These are phyloP conservation scores for Suhomyces wounanorum DNA, from an alignment of 1,139 yeast genomes.

Conservation along the genomic window DNA sequence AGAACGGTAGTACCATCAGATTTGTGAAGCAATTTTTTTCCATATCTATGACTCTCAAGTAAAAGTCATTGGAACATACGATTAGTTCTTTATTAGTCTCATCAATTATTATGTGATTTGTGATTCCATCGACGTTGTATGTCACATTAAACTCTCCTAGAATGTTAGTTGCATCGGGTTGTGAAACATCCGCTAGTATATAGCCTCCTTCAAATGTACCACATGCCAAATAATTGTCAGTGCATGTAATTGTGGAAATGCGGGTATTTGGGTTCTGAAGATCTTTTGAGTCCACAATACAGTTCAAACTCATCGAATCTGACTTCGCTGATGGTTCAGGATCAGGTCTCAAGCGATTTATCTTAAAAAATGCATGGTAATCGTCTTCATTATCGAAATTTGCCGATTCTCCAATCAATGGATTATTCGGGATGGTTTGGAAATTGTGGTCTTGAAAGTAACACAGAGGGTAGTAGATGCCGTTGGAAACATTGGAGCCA, in stretches of 20 bases:
- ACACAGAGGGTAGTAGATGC: slow-evolving; percentile 45
- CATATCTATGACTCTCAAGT: slow-evolving; percentile 44
- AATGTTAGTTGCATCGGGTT: slow-evolving; percentile 25
- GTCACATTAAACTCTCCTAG: slow-evolving; percentile 46
- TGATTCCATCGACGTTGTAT: slow-evolving; percentile 50
- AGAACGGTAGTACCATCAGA: slow-evolving; percentile 38
- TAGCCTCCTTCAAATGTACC: slow-evolving; percentile 62
- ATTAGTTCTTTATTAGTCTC: slow-evolving; percentile 27
- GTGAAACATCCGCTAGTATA: slow-evolving; percentile 36
- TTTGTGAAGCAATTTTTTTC: slow-evolving; percentile 5
- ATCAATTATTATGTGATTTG: slow-evolving; percentile 51
- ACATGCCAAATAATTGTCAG: slow-evolving; percentile 44
- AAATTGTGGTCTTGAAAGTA: slow-evolving; percentile 37
- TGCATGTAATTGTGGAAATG: slow-evolving; percentile 51
- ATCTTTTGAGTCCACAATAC: slow-evolving; percentile 42
- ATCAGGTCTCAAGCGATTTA: slow-evolving; percentile 37
- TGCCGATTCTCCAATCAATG: slow-evolving; percentile 10
- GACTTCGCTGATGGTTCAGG: slow-evolving; percentile 23
- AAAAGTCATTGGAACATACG: slow-evolving; percentile 53
- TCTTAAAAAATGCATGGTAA: slow-evolving; percentile 37
- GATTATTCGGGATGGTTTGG: slow-evolving; percentile 20
- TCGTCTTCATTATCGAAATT: slow-evolving; percentile 21
- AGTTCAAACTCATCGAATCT: slow-evolving; percentile 34
- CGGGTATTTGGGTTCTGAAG: slow-evolving; percentile 39
- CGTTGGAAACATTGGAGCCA: slow-evolving; percentile 35